phyloP scores from a whole-genome alignment of 768 basidiomycete species.

The Lactarius vividus region DNA sequence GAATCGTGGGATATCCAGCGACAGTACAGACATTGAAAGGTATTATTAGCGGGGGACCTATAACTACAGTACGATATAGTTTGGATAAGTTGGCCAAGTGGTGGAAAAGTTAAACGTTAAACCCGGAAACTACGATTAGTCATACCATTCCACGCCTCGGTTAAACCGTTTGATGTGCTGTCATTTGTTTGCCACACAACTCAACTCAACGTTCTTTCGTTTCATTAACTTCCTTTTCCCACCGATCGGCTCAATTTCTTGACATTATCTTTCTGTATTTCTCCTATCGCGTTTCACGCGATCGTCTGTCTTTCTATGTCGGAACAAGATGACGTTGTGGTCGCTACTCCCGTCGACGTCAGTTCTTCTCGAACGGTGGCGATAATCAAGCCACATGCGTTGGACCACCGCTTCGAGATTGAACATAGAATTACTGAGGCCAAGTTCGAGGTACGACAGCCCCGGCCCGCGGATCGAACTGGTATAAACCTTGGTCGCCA shows the following conservation, averaged over 20 bases:
- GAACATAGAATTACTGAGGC: constrained; percentile 77
- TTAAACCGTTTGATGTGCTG: not conserved
- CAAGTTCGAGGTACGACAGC: constrained; percentile 70
- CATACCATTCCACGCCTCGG: constrained; percentile 11
- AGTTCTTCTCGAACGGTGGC: constrained; percentile 63
- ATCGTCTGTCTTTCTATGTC: constrained; percentile 22
- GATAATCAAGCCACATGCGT: constrained; percentile 79
- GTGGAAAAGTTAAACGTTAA: constrained; percentile 53
- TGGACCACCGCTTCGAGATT: constrained; percentile 72
- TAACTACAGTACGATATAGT: constrained; percentile 75
- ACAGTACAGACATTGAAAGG: constrained; percentile 85
- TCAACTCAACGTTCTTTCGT: not conserved
- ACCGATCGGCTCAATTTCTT: constrained; percentile 19
- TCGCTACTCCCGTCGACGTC: not conserved
- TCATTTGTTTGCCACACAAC: not conserved
- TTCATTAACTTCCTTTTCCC: constrained; percentile 21
- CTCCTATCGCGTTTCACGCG: constrained; percentile 14
- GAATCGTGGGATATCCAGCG: constrained; percentile 80
- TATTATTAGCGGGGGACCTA: constrained; percentile 73
- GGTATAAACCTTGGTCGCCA: constrained; percentile 24
- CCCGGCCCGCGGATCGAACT: constrained; percentile 2
- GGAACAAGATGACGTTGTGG: constrained; percentile 1
- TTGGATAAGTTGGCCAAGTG: constrained; percentile 82
- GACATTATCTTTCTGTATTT: constrained; percentile 18
- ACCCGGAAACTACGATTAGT: not conserved